Conservation (phyloP, 306 rosid species). For the Hylodesmum podocarpum region DNA sequence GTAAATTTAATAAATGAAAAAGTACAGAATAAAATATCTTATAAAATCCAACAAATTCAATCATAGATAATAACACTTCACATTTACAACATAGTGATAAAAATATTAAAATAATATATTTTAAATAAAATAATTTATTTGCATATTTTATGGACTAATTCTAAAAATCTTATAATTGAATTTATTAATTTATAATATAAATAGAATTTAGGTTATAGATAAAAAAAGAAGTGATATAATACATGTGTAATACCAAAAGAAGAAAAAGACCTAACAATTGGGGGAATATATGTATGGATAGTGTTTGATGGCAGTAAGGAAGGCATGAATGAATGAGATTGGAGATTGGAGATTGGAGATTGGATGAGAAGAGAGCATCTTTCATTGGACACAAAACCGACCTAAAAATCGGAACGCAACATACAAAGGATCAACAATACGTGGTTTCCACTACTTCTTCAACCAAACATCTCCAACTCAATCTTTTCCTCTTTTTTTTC, state of each 20-base stretch:
- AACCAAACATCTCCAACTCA: not conserved
- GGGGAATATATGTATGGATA: not conserved
- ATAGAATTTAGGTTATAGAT: not conserved
- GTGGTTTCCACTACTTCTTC: constrained; percentile 36
- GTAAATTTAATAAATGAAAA: no score
- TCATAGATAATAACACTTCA: no score
- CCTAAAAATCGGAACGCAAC: not conserved
- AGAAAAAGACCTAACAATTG: not conserved
- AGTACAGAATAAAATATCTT: no score
- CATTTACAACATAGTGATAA: no score
- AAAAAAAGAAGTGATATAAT: not conserved
- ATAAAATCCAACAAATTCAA: no score
- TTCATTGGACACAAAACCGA: not conserved
- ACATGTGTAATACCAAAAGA: not conserved
- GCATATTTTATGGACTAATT: no score
- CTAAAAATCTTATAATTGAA: no score
- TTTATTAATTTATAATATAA: no score
- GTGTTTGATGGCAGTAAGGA: no score
- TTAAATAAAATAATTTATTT: not conserved
- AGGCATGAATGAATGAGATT: no score
- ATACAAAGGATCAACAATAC: constrained; percentile 1
- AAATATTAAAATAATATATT: not conserved
- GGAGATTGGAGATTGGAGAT: no score
- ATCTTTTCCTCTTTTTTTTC: not conserved
- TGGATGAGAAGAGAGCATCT: no score